Evolutionary conservation across 306 rosid genomes (phyloP).

Genomic region (Casuarina glauca): DNA sequence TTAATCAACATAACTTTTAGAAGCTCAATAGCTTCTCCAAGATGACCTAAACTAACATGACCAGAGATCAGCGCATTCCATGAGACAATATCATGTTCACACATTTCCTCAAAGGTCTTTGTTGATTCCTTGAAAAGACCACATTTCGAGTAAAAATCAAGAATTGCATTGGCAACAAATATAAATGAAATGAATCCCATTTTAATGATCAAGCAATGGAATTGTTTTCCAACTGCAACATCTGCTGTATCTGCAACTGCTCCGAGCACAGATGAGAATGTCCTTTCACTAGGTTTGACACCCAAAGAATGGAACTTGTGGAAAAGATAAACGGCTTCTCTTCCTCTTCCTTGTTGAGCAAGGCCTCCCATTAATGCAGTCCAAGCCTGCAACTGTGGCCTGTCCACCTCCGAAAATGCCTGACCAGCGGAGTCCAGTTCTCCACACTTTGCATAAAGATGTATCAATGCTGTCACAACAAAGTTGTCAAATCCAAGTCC

Average conservation of each 20-base stretch:
- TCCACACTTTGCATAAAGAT: conserved; percentile 5
- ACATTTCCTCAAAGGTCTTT: not conserved
- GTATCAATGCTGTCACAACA: conserved; percentile 12
- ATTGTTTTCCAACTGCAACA: conserved; percentile 10
- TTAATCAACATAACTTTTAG: not conserved
- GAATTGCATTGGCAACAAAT: not conserved
- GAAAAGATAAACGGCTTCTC: conserved; percentile 11
- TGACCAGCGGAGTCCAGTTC: not conserved
- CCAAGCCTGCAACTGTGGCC: conserved; percentile 13
- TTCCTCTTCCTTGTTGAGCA: conserved; percentile 8
- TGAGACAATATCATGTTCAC: not conserved
- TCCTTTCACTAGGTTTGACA: conserved; percentile 5
- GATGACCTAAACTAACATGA: not conserved
- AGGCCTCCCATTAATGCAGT: conserved; percentile 13
- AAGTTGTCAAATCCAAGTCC: conserved; percentile 1
- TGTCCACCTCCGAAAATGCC: conserved; percentile 11
- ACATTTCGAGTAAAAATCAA: conserved; percentile 4
- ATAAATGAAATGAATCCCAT: conserved; percentile 6
- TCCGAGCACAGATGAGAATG: conserved; percentile 10
- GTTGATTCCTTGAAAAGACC: not conserved
- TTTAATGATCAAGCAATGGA: conserved; percentile 8
- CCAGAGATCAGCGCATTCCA: not conserved
- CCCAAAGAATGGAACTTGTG: conserved; percentile 9
- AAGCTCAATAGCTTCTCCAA: conserved; percentile 1
- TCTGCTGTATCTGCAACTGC: conserved; percentile 4